Base-by-base conservation (phyloP, 306 rosid species). In the Purshia tridentata region DNA sequence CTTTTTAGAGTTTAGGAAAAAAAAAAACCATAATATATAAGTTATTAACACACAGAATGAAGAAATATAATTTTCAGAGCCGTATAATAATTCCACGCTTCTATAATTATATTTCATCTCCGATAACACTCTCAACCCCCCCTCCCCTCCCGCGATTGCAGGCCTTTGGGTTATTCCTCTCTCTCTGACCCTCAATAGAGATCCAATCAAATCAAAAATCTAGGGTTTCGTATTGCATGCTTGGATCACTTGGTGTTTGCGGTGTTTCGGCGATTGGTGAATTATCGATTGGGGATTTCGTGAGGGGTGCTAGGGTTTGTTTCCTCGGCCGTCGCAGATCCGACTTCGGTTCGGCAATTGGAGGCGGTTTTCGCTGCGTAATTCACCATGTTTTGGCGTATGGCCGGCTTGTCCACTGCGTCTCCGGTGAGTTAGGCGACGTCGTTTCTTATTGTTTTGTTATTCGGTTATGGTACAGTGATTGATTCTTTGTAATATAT, bases 321-420 rank as follows among this genome's bases (percentile, higher is more conserved):
- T 72, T 55, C 60, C 6, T 81, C 88, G 78, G 83, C 62, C 73
- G 65, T 81, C 79, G 82, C 80, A 88, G 97, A 95, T 95, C 98
- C 87, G 88, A 73, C 37, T 73, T 57, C 57, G n/a, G 46, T 74
- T 81, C 44, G 66, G 52, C 76, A 19, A 49, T 58, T 39, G 68
- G 39, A 42, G 76, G 72, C 65, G 23, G n/a, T 41, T 78, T 64
- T 73, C 37, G 18, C 71, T 65, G 69, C 48, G 4, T 55, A 76
- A 77, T 84, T 86, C 84, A 90, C 64, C 72, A 95, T 95, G 99
- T 95, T 95, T 82, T 95, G 99, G 99, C 96, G 97, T 61, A 95
- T 95, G 97, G 87, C 99, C 53, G 99, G 98, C 4, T 80, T 95
- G 88, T 92, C 98, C 81, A 90, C 98, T 10, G 92, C 98, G 23